Evolutionary conservation across 345 rosid species (phyloP).

Genomic region (Dovyalis caffra): DNA sequence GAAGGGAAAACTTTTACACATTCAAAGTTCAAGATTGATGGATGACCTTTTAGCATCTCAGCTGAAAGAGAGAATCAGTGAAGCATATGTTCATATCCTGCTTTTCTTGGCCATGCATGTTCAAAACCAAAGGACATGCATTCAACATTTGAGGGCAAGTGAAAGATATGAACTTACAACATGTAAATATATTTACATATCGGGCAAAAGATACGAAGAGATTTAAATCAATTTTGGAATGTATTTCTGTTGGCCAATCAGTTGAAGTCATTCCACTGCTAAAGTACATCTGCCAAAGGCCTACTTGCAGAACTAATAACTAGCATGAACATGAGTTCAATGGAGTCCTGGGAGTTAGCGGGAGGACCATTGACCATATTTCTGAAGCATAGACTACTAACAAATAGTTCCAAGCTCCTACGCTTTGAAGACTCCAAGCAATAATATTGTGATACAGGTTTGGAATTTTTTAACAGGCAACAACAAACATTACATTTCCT

Average conservation of each 20-base stretch:
- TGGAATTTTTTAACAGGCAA: constrained; percentile 18
- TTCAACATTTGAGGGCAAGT: neutral
- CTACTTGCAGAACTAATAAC: neutral
- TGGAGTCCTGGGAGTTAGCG: too few relatives aligned
- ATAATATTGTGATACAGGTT: constrained; percentile 19
- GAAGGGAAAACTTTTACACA: neutral
- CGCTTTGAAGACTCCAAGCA: neutral
- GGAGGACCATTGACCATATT: neutral
- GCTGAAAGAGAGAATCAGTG: neutral
- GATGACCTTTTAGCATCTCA: neutral
- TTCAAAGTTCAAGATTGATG: neutral
- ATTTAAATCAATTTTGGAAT: neutral
- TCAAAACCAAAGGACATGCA: neutral
- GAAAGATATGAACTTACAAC: neutral
- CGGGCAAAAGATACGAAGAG: neutral
- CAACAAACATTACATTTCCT: constrained; percentile 37
- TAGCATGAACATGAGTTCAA: too few relatives aligned
- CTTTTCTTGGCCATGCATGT: neutral
- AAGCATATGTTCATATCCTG: neutral
- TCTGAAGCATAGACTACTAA: neutral
- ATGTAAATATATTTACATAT: neutral
- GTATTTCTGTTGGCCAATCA: neutral
- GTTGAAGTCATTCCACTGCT: neutral
- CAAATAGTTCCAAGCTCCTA: neutral
- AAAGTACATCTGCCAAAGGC: neutral